Base-by-base conservation (phyloP, 169 alveolate genomes). In the Eimeria praecox region DNA sequence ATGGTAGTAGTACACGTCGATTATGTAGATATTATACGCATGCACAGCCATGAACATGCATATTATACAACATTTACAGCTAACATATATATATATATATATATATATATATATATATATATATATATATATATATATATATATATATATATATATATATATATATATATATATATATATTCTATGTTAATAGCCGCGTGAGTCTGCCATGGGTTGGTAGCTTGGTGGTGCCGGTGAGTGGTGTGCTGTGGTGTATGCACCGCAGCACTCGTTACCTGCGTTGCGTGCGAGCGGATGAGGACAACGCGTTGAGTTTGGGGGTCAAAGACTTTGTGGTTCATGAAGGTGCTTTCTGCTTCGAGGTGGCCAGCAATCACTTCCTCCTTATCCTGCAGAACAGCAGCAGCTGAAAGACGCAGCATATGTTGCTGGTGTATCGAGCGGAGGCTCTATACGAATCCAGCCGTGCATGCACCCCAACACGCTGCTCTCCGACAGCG, bases 291-390 rank as follows among this genome's bases (percentile, higher is more conserved):
- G 71, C 90, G 56, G 49, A 82, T 82, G 22, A 82, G 46, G 35
- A 82, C 90, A n/a, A 82, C 90, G 46, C 90, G 90, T 12, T 49
- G 69, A 27, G 90, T 49, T 49, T 82, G 49, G 20, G 90, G 90
- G 52, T 82, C 90, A 49, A 82, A 82, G 52, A 82, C 90, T 52
- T 82, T 82, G 90, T 82, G 90, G n/a, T 44, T 38, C 73, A 52
- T 46, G 90, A 82, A 82, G 30, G 90, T 82, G n/a, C 59, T 18
- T 44, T 82, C 90, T 33, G 90, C 90, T 44, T 46, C 75, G n/a
- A 82, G 40, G 56, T 82, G 90, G 59, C 90, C 90, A 5, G 73
- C 42, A 27, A 82, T 52, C 38, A 82, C 90, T 82, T 82, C 90
- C 33, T 82, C 90, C 71, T 82, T 82, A 33, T 38, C 90, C 90